Evolutionary conservation across 1,139 yeast species (phyloP).

Genomic region (Geotrichum aggregatum): DNA sequence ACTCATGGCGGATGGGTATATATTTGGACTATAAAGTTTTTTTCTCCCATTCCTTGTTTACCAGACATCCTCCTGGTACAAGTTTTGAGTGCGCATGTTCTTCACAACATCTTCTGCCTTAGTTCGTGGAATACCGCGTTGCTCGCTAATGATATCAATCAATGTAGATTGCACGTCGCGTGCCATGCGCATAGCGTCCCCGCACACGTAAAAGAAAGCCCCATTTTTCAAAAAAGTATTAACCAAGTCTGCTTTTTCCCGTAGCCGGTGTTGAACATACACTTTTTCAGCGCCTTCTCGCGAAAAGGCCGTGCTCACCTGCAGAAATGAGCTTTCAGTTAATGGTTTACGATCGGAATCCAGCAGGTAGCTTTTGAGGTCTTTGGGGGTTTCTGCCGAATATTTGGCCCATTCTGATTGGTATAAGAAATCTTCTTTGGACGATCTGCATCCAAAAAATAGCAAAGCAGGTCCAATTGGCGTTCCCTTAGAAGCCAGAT

Average conservation of each 20-base stretch:
- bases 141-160: constrained; percentile 56
- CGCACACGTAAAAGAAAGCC: constrained; percentile 91
- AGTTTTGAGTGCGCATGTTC: constrained; percentile 75
- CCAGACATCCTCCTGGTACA: constrained; percentile 98
- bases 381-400: constrained; percentile 31
- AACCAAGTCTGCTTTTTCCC: constrained; percentile 53
- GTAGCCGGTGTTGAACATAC: constrained; percentile 79
- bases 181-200: constrained; percentile 95
- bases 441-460: constrained; percentile 82
- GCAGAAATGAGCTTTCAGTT: constrained; percentile 30
- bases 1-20: no score
- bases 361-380: constrained; percentile 58
- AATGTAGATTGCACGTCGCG: constrained; percentile 85
- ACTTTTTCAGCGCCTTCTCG: constrained; percentile 66
- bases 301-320: constrained; percentile 79
- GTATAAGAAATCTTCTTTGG: constrained; percentile 72
- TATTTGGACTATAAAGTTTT: no score
- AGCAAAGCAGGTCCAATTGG: constrained; percentile 70
- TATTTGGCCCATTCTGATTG: constrained; percentile 71
- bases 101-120: constrained; percentile 76
- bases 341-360: constrained; percentile 31
- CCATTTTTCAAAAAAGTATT: constrained; percentile 63
- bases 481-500: constrained; percentile 49
- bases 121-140: constrained; percentile 55
- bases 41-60: constrained; percentile 34